Evolutionary conservation across 1,139 yeast genomes (phyloP).

Genomic region (Saccharomyces hybrid): DNA sequence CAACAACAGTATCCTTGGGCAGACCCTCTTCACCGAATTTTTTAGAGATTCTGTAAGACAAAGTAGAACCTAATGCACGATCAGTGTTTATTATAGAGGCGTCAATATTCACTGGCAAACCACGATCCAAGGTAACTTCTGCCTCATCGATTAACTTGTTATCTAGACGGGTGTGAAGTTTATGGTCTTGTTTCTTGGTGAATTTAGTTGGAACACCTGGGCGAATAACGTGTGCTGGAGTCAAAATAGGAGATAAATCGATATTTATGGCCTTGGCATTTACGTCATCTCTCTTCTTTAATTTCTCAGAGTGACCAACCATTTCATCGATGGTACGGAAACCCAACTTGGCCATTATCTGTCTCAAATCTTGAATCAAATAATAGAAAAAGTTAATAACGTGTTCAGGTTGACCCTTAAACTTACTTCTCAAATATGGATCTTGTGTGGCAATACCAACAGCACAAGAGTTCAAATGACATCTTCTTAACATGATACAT

Average conservation of each 20-base stretch:
- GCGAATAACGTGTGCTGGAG: conserved; percentile 93
- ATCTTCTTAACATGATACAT: conserved; percentile 90
- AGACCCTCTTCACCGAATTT: conserved; percentile 87
- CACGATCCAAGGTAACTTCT: conserved; percentile 86
- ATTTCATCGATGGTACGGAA: conserved; percentile 93
- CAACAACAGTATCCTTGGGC: conserved; percentile 94
- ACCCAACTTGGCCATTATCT: conserved; percentile 89
- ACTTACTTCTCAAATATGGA: conserved; percentile 85
- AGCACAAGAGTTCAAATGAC: conserved; percentile 91
- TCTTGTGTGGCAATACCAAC: conserved; percentile 99
- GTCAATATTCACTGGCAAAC: conserved; percentile 88
- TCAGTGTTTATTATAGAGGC: conserved; percentile 92
- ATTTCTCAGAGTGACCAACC: conserved; percentile 94
- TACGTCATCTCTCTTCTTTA: conserved; percentile 78
- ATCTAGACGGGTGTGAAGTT: conserved; percentile 84
- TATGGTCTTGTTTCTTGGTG: conserved; percentile 90
- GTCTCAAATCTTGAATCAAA: conserved; percentile 84
- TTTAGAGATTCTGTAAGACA: conserved; percentile 89
- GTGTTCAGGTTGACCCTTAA: conserved; percentile 95
- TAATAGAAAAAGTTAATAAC: conserved; percentile 96
- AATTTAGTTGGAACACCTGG: conserved; percentile 97
- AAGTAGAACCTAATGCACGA: conserved; percentile 90
- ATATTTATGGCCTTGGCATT: conserved; percentile 86
- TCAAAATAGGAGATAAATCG: conserved; percentile 84
- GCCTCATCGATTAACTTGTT: conserved; percentile 94